Percentiles rank a stretch among this genome's conserved stretches.
phyloP scores from a whole-genome alignment of 805 yeast species.

The Wickerhamomyces subpelliculosus region DNA sequence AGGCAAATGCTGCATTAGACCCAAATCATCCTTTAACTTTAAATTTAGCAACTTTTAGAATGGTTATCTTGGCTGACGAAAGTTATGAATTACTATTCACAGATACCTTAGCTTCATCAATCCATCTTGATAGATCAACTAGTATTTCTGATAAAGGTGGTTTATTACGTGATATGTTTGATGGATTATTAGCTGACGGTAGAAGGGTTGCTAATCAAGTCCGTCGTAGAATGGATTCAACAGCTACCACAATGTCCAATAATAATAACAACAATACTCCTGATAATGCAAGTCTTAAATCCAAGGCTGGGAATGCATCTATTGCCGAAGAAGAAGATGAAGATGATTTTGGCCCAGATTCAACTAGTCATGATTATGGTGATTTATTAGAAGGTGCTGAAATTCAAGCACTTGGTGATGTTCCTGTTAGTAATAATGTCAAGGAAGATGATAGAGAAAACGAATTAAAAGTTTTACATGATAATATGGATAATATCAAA shows the following conservation, averaged over 20 bases:
- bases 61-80: conserved; percentile 92
- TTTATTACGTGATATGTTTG: conserved; percentile 80
- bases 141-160: conserved; percentile 37
- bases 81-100: conserved; percentile 83
- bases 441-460: conserved; percentile 10
- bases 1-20: conserved; percentile 75
- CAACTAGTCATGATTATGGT: conserved; percentile 34
- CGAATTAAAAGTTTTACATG: conserved; percentile 26
- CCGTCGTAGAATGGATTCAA: conserved; percentile 78
- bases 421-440: conserved; percentile 13
- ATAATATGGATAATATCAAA: conserved; percentile 11
- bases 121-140: conserved; percentile 56
- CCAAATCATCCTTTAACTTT: conserved; percentile 71
- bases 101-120: conserved; percentile 55
- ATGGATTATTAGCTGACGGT: conserved; percentile 88
- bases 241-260: conserved; percentile 28
- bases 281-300: conserved; percentile 6
- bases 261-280: not conserved
- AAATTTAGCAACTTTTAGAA: conserved; percentile 82
- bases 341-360: conserved; percentile 38
- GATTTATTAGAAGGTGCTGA: conserved; percentile 45
- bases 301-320: conserved; percentile 5
- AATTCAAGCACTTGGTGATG: conserved; percentile 32
- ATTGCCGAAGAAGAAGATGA: conserved; percentile 33
- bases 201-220: conserved; percentile 86